phyloP scores from a whole-genome alignment of 1,139 yeast genomes.

The Taphrina confusa region DNA sequence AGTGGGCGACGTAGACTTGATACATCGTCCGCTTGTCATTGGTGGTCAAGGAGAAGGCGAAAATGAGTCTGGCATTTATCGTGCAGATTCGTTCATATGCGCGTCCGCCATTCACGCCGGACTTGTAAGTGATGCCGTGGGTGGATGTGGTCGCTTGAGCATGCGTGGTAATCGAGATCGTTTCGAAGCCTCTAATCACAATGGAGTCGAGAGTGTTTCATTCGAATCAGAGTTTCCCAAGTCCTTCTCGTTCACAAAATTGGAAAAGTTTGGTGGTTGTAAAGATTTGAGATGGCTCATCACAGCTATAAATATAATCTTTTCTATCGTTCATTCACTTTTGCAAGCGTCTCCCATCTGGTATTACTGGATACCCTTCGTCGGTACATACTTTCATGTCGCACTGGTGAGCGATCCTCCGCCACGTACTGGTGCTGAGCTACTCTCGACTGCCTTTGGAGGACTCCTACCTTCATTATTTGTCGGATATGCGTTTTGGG shows the following conservation, averaged over 20 bases:
- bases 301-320: constrained; percentile 58
- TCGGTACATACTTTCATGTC: constrained; percentile 87
- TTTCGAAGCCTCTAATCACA: constrained; percentile 53
- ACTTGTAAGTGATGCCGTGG: constrained; percentile 64
- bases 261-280: constrained; percentile 46
- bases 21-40: constrained; percentile 70
- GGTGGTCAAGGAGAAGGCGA: constrained; percentile 62
- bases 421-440: constrained; percentile 50
- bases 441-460: constrained; percentile 70
- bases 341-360: constrained; percentile 55
- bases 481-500: constrained; percentile 64
- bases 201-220: constrained; percentile 57
- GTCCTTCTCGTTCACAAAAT: constrained; percentile 60
- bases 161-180: constrained; percentile 57
- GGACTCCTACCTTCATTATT: constrained; percentile 75
- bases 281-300: constrained; percentile 66
- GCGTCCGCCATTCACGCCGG: constrained; percentile 92
- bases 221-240: constrained; percentile 76
- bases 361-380: constrained; percentile 62
- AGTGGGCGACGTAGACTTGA: constrained; percentile 67
- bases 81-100: constrained; percentile 89
- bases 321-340: constrained; percentile 59
- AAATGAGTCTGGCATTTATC: constrained; percentile 49
- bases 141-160: constrained; percentile 76
- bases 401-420: constrained; percentile 85